Conservation (phyloP, 129 eudicot species). For the Silybum marianum region DNA sequence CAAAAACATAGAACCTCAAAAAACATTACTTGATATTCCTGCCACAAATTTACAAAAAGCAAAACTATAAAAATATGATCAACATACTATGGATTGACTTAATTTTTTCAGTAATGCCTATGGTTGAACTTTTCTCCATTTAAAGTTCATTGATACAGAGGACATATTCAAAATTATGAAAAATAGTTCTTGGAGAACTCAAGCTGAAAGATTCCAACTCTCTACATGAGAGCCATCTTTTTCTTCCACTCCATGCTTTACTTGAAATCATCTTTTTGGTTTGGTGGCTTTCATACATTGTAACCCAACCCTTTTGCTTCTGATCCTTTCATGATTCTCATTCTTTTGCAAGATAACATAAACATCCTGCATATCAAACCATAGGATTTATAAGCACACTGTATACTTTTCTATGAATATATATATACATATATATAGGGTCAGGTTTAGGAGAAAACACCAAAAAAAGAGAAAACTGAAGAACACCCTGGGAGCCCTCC, state of each 20-base stretch:
- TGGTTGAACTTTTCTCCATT: constrained; percentile 21
- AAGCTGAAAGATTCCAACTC: constrained; percentile 45
- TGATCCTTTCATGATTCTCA: constrained; percentile 82
- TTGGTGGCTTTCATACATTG: constrained; percentile 35
- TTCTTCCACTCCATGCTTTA: constrained; percentile 33
- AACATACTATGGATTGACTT: constrained; percentile 29
- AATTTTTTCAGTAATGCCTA: constrained; percentile 17
- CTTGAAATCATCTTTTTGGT: not conserved
- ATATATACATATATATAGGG: not conserved
- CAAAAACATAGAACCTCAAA: constrained; percentile 30
- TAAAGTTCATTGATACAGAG: constrained; percentile 31
- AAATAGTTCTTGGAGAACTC: constrained; percentile 53
- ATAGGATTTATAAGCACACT: constrained; percentile 22
- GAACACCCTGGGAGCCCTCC: no score
- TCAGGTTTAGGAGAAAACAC: not conserved
- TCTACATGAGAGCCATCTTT: constrained; percentile 26
- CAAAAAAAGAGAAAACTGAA: no score
- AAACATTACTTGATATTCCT: constrained; percentile 42
- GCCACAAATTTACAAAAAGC: constrained; percentile 28
- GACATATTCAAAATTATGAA: constrained; percentile 34
- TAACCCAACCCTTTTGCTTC: constrained; percentile 76
- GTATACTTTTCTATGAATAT: not conserved
- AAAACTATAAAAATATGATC: constrained; percentile 38
- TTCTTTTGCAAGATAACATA: constrained; percentile 69
- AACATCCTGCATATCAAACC: constrained; percentile 63